Evolutionary conservation across 176 grass and related monocot genomes (phyloP).

Genomic region (Ensete ventricosum): DNA sequence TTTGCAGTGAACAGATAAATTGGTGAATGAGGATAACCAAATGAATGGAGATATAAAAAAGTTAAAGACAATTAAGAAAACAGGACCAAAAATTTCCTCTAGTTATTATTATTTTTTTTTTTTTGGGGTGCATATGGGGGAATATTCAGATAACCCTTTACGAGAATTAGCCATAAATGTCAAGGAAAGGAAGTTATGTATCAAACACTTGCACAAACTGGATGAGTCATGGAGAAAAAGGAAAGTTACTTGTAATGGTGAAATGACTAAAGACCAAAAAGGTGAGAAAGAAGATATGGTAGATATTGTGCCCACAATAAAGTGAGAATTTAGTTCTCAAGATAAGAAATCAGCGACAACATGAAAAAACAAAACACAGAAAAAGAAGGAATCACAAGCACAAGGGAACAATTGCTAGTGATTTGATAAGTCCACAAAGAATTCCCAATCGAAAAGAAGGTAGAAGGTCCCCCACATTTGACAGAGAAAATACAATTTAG

Average conservation of each 20-base stretch:
- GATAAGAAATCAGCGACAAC: neutral
- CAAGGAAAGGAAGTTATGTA: neutral
- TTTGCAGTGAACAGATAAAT: no score
- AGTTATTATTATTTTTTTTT: no score
- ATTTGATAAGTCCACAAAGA: neutral
- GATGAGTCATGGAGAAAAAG: neutral
- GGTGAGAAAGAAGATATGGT: neutral
- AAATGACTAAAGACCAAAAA: neutral
- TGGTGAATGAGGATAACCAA: no score
- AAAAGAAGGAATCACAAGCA: neutral
- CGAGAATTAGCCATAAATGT: neutral
- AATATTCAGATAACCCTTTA: no score
- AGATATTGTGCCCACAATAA: neutral
- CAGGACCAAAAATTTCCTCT: no score
- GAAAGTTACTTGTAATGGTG: conserved; percentile 10
- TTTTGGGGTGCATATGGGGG: no score
- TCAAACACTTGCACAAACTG: neutral
- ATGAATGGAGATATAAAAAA: no score
- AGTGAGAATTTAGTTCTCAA: conserved; percentile 1
- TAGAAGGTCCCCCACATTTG: neutral
- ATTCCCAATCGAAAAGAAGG: neutral
- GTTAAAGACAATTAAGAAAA: no score
- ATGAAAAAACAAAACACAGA: neutral
- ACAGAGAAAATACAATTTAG: no score
- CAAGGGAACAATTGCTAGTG: neutral